Evolutionary conservation across 1,284 basidiomycete species (phyloP).

Genomic region (Singerocomus rubriflavus): DNA sequence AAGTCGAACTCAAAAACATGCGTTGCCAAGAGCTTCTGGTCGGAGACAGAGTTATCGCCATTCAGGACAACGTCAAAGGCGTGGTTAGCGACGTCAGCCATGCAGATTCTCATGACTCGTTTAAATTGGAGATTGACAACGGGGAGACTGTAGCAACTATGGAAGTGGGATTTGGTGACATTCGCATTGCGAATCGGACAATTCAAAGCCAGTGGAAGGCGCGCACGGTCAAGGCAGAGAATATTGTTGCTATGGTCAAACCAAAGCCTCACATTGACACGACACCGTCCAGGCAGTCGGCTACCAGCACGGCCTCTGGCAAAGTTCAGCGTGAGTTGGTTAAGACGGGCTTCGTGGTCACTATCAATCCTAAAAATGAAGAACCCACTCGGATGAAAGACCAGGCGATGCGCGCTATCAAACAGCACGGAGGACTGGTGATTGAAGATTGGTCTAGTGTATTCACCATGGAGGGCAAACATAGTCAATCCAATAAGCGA

Average conservation of each 20-base stretch:
- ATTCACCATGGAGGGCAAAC: conserved; percentile 55
- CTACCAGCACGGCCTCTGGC: conserved; percentile 30
- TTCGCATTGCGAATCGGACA: conserved; percentile 49
- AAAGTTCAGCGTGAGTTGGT: conserved; percentile 40
- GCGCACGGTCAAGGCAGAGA: conserved; percentile 40
- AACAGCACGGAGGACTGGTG: conserved; percentile 55
- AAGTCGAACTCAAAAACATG: conserved; percentile 51
- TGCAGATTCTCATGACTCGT: conserved; percentile 33
- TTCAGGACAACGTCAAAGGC: conserved; percentile 30
- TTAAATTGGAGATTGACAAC: conserved; percentile 42
- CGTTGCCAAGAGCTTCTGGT: conserved; percentile 47
- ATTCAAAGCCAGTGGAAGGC: conserved; percentile 53
- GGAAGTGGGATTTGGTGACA: conserved; percentile 31
- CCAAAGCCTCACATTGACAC: conserved; percentile 32
- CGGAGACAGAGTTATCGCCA: conserved; percentile 55
- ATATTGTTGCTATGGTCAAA: conserved; percentile 40
- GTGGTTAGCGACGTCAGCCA: conserved; percentile 38
- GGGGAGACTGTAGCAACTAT: conserved; percentile 32
- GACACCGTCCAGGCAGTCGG: conserved; percentile 44
- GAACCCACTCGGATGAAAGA: conserved; percentile 35
- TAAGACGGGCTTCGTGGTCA: conserved; percentile 50
- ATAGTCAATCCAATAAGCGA: conserved; percentile 42
- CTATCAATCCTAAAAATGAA: conserved; percentile 37
- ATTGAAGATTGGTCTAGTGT: conserved; percentile 65
- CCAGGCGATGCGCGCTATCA: conserved; percentile 44